phyloP scores from a whole-genome alignment of 805 yeast genomes.

The Helenozyma baotianmanensis region DNA sequence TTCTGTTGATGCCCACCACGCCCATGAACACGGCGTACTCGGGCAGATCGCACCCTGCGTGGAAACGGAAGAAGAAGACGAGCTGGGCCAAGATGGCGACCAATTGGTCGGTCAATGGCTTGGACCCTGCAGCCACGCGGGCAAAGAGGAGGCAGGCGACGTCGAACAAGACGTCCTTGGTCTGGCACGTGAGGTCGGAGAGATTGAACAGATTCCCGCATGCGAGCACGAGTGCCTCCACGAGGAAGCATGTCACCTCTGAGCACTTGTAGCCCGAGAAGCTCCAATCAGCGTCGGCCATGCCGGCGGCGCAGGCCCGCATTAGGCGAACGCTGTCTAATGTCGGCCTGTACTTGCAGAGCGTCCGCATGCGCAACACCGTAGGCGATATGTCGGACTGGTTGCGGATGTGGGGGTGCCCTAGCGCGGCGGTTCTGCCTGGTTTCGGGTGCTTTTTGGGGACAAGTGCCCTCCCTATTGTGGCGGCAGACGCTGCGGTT shows the following conservation, averaged over 20 bases:
- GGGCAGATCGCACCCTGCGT: slow-evolving; percentile 2
- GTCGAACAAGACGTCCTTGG: slow-evolving; percentile 2
- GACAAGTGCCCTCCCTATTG: no score
- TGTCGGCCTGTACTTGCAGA: no score
- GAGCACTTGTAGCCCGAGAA: neutral
- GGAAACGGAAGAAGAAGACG: slow-evolving; percentile 9
- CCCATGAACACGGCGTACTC: slow-evolving; percentile 5
- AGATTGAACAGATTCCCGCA: slow-evolving; percentile 1
- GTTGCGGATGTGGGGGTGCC: no score
- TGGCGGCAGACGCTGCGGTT: no score
- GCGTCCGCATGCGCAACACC: no score
- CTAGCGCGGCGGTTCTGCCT: no score
- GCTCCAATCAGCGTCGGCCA: no score
- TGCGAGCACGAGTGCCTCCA: slow-evolving; percentile 5
- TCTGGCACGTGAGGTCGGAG: neutral
- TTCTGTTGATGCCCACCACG: slow-evolving; percentile 2
- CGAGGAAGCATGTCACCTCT: slow-evolving; percentile 2
- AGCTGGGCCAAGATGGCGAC: slow-evolving; percentile 10
- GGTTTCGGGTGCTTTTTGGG: no score
- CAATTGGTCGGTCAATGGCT: slow-evolving; percentile 5
- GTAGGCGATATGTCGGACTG: no score
- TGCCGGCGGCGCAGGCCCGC: no score
- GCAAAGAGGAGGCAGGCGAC: slow-evolving; percentile 4
- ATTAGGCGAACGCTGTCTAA: no score
- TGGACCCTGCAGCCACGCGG: neutral